Base-by-base conservation (phyloP, 2,329 filamentous ascomycete genomes). In the Phialophora tarda region DNA sequence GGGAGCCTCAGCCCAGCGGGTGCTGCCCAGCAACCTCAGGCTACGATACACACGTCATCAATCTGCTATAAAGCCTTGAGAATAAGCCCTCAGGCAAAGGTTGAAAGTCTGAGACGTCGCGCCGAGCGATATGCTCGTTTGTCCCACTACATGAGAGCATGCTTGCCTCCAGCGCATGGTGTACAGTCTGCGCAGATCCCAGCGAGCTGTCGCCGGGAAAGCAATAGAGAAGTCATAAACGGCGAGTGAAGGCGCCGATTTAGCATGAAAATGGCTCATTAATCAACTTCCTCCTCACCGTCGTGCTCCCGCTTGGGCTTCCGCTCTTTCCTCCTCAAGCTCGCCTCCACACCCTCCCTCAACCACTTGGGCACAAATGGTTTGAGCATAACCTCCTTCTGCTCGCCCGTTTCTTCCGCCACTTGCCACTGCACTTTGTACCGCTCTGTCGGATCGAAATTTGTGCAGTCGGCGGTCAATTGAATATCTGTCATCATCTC, bases 401-500 rank as follows among this genome's bases (percentile, higher is more conserved):
- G 73, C 34, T 74, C 74, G 24, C 23, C 74, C 38, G 38, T 44
- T 75, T 1, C 72, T 76, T 66, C 63, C 77, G 76, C 14, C 3
- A 71, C 78, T 30, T 76, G 79, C 81, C 82, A 83, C 34, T 83
- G 80, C 34, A 91, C 76, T 66, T 86, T 81, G 72, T 90, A 91
- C 77, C 90, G 85, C 65, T 88, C 84, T 0, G 82, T 83, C 0
- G 85, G 83, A 66, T 81, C 86, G 75, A 83, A 91, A 24, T 80
- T 80, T 4, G 85, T 85, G 0, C 85, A 84, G 69, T 90, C 88
- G 64, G 88, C 90, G 2, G 90, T 90, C 62, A 95, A 80, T 38
- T 82, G 82, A 56, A 95, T 81, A 75, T 92, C 90, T 4, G 92
- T 96, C 93, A 97, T 97, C 75, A 89, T 89, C 80, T 96, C 93